A percentile compares a stretch with the other conserved stretches of the same genome.
These are phyloP conservation scores for Periconia sp. DNA, from an alignment of 2,329 filamentous ascomycete genomes.

Conservation along the genomic window DNA sequence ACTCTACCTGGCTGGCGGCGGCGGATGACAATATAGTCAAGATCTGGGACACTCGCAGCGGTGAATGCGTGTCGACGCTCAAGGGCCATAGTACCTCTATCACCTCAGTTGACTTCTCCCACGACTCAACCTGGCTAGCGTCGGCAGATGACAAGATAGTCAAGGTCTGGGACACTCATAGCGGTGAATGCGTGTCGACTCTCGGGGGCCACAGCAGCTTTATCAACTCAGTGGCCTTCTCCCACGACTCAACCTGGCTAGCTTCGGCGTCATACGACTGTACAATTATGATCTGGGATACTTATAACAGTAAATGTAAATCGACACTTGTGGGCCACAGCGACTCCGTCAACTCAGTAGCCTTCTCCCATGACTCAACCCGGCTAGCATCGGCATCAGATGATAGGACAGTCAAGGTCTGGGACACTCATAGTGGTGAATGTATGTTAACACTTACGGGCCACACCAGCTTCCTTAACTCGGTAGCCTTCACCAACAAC, in stretches of 20 bases:
- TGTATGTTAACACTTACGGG: slow-evolving; percentile 4
- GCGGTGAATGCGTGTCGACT: slow-evolving; percentile 17
- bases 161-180: slow-evolving; percentile 10
- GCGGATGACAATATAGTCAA: slow-evolving; percentile 15
- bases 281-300: slow-evolving; percentile 1
- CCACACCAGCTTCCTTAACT: background rate
- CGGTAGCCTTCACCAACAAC: too few species aligned
- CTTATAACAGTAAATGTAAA: slow-evolving; percentile 7
- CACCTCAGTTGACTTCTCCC: slow-evolving; percentile 20
- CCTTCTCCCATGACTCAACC: slow-evolving; percentile 24
- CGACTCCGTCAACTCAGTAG: slow-evolving; percentile 16
- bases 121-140: slow-evolving; percentile 20
- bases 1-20: slow-evolving; percentile 18
- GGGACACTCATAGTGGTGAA: slow-evolving; percentile 3
- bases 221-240: slow-evolving; percentile 21
- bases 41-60: slow-evolving; percentile 12
- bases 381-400: slow-evolving; percentile 16
- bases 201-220: slow-evolving; percentile 1
- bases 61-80: slow-evolving; percentile 18
- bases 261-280: background rate
- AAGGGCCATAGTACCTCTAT: slow-evolving; percentile 14
- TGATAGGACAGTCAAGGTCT: slow-evolving; percentile 6
- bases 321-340: slow-evolving; percentile 26
- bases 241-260: slow-evolving; percentile 5
- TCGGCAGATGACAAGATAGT: slow-evolving; percentile 11